These are phyloP conservation scores for Groenewaldozyma auringiensis DNA, from an alignment of 1,139 yeast genomes.

Conservation along the genomic window DNA sequence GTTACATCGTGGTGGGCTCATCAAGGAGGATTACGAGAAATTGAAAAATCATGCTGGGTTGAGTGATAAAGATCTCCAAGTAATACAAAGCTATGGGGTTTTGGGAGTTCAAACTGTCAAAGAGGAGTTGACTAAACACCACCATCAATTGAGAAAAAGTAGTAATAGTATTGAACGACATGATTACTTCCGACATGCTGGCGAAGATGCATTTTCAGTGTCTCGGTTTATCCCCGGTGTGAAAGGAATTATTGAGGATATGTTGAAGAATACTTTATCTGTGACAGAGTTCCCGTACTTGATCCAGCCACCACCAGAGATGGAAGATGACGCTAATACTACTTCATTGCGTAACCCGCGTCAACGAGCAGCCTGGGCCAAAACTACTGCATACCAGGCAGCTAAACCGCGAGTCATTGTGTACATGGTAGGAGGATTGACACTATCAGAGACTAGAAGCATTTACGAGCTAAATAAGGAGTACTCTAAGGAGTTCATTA, in stretches of 20 bases:
- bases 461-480: constrained; percentile 61
- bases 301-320: constrained; percentile 63
- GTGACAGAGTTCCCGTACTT: constrained; percentile 62
- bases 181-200: constrained; percentile 52
- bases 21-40: constrained; percentile 66
- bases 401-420: constrained; percentile 67
- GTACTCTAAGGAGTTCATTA: constrained; percentile 62
- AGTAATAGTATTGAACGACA: constrained; percentile 3
- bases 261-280: constrained; percentile 44
- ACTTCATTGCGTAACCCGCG: constrained; percentile 62
- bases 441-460: constrained; percentile 72
- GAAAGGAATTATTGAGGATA: constrained; percentile 48
- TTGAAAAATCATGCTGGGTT: constrained; percentile 64
- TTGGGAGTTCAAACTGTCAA: constrained; percentile 66
- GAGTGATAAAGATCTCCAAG: constrained; percentile 47
- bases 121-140: constrained; percentile 8
- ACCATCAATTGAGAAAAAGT: not conserved
- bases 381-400: constrained; percentile 39
- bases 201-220: constrained; percentile 62
- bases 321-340: constrained; percentile 37
- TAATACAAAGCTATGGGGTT: constrained; percentile 57
- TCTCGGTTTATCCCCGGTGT: constrained; percentile 72
- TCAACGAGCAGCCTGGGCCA: constrained; percentile 80
- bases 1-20: constrained; percentile 75
- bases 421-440: constrained; percentile 81